Evolutionary conservation across 306 rosid genomes (phyloP), one percentile per base, ranked within the genome.

Genomic region (Rubus parviflorus): DNA sequence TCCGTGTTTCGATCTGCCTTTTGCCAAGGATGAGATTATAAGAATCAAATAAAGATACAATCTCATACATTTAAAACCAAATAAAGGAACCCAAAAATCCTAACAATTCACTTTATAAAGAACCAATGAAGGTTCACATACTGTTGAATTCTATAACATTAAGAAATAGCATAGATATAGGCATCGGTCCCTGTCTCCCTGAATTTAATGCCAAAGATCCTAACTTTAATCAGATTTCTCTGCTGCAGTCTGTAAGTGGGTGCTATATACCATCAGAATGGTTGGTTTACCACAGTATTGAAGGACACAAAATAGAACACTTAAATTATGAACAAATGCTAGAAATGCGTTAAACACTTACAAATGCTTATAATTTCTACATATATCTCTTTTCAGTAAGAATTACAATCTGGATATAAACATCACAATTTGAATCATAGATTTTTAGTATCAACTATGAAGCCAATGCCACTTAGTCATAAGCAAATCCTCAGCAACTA

Each of bases 1-100:
- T 77, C 97, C 98, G 51, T 88, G 98, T 96, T 91, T 96, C 97
- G 98, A 82, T 93, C 98, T 96, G 99, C 99, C 99, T 96, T 96
- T 88, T 89, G 85, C 86, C 96, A 89, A 92, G 84, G 84, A 91
- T 85, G 82, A 81, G 87, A 81, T 82, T 80, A 92, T 89, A 93
- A 91, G 91, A 79, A 87, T 37, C 87, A 84, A 73, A 72, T 66
- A 77, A 86, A 62, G 14, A 15, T 63, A 53, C 11, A 58, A 70
- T 35, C 82, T 83, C 82, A 85, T 64, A 66, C 58, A 52, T 17
- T 68, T n/a, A 20, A 75, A 77, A 84, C 57, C 64, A 72, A 30
- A 71, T 2, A 73, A 74, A 51, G 49, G 6, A 60, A 60, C 11
- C n/a, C 35, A 7, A 5, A 43, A 73, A 60, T 47, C 45, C 14